Base-by-base conservation (phyloP, 2,329 filamentous ascomycete genomes). In the Cladosporium sp. region DNA sequence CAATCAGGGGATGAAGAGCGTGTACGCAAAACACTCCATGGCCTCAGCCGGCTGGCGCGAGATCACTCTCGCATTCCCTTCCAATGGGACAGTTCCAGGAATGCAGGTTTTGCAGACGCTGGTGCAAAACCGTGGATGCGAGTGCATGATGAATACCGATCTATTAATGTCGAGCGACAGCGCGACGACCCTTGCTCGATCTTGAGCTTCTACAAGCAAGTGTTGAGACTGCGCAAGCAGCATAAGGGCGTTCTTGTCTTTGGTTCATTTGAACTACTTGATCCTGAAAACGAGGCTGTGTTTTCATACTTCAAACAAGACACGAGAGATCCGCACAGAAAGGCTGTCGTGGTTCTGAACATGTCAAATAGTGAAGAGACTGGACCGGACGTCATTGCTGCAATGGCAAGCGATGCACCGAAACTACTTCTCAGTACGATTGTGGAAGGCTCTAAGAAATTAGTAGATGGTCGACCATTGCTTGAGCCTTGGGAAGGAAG, bases 61-160 rank as follows among this genome's bases (percentile, higher is more conserved):
- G 86, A 90, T 65, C 86, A 90, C 64, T 81, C 80, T 7, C 76
- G 86, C 39, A 82, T 83, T 0, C 85, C 85, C 0, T 83, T 90
- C 66, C 84, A 88, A 61, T 90, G 86, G 85, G 74, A 81, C 54
- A 60, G 66, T n/a, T 70, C 67, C 1, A 60, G 69, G 0, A 77
- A 88, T 53, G 84, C 73, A 0, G 85, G 86, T 9, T 90, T 89
- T 69, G 82, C 83, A 0, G 70, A 70, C 1, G 68, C 67, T 1
- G 68, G 67, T 0, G 72, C 67, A 3, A 73, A 72, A 48, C 83
- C 85, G 2, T 90, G 86, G 86, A 88, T 89, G 78, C 75, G 78
- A 12, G 77, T 82, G 33, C 83, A 87, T 61, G 78, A 83, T 50
- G 77, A 82, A 61, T 83, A 82, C 62, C 62, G 62, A 2, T 64